Percentiles rank a stretch among this genome's conserved stretches.
These are phyloP conservation scores for Aspergillus ochraceoroseus DNA, from an alignment of 2,329 filamentous ascomycete genomes.

Conservation along the genomic window DNA sequence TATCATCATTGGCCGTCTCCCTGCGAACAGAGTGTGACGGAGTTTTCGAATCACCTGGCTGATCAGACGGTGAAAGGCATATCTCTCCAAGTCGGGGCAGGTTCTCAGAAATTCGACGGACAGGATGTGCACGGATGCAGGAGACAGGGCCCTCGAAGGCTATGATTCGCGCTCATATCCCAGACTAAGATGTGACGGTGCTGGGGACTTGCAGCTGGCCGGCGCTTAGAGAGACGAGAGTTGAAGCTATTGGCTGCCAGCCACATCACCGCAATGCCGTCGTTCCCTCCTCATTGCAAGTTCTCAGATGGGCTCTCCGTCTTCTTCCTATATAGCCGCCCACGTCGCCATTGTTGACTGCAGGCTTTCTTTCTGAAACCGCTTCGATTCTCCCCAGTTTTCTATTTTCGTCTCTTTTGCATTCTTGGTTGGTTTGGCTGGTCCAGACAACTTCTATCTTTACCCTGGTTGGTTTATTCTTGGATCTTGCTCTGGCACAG, in stretches of 20 bases:
- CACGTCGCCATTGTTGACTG: constrained; percentile 15
- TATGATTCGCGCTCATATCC: constrained; percentile 9
- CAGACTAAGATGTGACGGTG: constrained; percentile 16
- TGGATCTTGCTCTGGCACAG: constrained; percentile 18
- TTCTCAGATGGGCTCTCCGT: neutral
- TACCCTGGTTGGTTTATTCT: constrained; percentile 19
- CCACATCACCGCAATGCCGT: constrained; percentile 1
- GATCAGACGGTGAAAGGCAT: no score
- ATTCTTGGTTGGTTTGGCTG: constrained; percentile 40
- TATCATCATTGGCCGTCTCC: no score
- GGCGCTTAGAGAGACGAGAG: constrained; percentile 19
- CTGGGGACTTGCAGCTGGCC: constrained; percentile 14
- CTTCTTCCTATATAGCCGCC: constrained; percentile 35
- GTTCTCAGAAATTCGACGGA: no score
- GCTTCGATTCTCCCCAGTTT: constrained; percentile 29
- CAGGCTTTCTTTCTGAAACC: constrained; percentile 24
- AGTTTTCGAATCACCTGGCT: no score
- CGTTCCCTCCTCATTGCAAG: constrained; percentile 3
- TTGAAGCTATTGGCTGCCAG: constrained; percentile 14
- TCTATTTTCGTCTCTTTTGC: constrained; percentile 33
- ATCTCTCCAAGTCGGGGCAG: no score
- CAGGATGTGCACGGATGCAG: no score
- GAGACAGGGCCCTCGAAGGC: no score
- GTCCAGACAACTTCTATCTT: constrained; percentile 37
- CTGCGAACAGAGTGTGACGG: no score